Base-by-base conservation (phyloP, 2,329 filamentous ascomycete species). In the Cercospora citrullina region DNA sequence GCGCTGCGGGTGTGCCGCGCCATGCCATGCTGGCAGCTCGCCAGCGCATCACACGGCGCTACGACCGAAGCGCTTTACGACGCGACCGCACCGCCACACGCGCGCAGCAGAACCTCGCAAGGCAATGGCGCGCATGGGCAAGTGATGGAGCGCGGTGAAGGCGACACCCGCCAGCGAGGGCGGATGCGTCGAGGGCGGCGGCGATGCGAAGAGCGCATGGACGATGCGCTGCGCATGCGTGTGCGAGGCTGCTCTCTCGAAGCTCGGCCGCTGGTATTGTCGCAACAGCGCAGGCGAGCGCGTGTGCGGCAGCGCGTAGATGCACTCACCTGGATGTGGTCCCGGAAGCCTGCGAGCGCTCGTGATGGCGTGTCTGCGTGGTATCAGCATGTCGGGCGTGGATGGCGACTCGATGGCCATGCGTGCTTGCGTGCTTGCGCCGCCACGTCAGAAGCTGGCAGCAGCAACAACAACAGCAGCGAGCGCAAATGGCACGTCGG, bases 11-110 rank as follows among this genome's bases (percentile, higher is more conserved):
- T 63, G 31, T 61, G 74, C 72, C 75, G 74, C 68, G 72, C 70
- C 69, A 76, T 72, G 72, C 70, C 69, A 76, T 72, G 70, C 61
- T 36, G 53, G 70, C 73, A 71, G 71, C 69, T 72, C 67, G 70
- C 68, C 72, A 73, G 69, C 72, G 71, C 73, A 74, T 74, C 69
- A 69, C 71, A 58, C 26, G 14, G 30, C 53, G 53, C 53, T 30
- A 33, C 53, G 26, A 26, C 53, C 53, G 53, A 58, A 51, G 45
- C 45, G 18, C 21, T 14, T 42, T 8, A 42, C 18, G 45, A 51
- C 45, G 45, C 45, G 45, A 51, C 21, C 18, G 45, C 45, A 51
- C 45, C 45, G 45, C 45, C 45, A 51, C 45, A 14, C 21, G 45
- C 18, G 18, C 45, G 45, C 18, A 42, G 36, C 36, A 42, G 16